These are phyloP conservation scores for Penicillium coprophilum DNA, from an alignment of 495 filamentous ascomycete species.

Conservation along the genomic window DNA sequence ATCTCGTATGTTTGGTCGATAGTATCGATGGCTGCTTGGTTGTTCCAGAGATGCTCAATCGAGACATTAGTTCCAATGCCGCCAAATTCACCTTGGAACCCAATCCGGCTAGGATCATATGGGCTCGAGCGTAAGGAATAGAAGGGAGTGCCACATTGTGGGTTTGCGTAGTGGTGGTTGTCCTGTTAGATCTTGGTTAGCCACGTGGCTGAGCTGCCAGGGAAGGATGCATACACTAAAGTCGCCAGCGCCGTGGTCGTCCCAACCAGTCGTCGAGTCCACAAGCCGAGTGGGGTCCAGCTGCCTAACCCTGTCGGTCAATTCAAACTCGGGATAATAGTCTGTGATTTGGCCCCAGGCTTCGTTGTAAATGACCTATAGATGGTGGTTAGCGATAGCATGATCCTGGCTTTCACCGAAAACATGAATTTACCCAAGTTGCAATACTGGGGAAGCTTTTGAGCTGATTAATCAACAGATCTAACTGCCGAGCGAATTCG, in stretches of 20 bases:
- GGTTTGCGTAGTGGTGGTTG: constrained; percentile 70
- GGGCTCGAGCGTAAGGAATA: constrained; percentile 56
- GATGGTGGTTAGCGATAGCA: neutral
- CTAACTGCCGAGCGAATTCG: constrained; percentile 63
- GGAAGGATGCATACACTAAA: constrained; percentile 41
- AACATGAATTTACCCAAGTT: constrained; percentile 37
- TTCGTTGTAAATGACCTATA: constrained; percentile 66
- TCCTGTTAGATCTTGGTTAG: constrained; percentile 40
- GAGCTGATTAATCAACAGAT: constrained; percentile 58
- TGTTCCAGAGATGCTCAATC: constrained; percentile 59
- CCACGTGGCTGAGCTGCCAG: neutral
- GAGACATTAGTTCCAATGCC: constrained; percentile 63
- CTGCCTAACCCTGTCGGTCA: constrained; percentile 52
- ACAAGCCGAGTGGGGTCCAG: constrained; percentile 63
- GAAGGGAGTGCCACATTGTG: constrained; percentile 66
- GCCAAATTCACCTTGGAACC: constrained; percentile 68
- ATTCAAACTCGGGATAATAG: constrained; percentile 52
- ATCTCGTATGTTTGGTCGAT: constrained; percentile 70
- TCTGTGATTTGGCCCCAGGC: constrained; percentile 62
- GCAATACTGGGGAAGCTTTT: constrained; percentile 62
- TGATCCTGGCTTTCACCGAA: neutral
- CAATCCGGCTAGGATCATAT: constrained; percentile 60
- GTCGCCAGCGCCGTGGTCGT: constrained; percentile 60
- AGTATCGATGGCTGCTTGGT: constrained; percentile 49
- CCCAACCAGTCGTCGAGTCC: constrained; percentile 60